Evolutionary conservation across 2,329 filamentous ascomycete genomes (phyloP).

Genomic region (Trichophaea hybrida): DNA sequence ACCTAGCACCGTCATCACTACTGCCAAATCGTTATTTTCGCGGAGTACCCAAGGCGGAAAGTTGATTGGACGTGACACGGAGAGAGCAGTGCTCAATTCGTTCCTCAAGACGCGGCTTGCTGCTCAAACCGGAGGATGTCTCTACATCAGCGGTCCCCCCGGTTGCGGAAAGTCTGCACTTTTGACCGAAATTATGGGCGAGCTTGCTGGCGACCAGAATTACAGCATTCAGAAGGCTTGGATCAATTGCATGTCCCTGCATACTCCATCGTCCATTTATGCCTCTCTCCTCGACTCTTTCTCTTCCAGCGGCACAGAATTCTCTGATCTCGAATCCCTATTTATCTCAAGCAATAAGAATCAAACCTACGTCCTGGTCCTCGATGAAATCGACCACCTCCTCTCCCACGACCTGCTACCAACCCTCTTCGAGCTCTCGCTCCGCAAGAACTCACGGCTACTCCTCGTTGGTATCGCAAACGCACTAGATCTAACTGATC

Average conservation of each 20-base stretch:
- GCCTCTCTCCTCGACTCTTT: slow-evolving; percentile 59
- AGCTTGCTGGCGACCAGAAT: slow-evolving; percentile 38
- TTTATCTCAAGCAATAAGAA: slow-evolving; percentile 46
- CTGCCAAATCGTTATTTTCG: slow-evolving; percentile 74
- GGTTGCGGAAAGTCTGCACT: slow-evolving; percentile 96
- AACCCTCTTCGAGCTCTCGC: slow-evolving; percentile 89
- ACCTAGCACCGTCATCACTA: slow-evolving; percentile 60
- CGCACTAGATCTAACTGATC: slow-evolving; percentile 85
- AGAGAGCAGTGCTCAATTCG: slow-evolving; percentile 30
- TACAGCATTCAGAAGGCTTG: slow-evolving; percentile 52
- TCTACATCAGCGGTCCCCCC: slow-evolving; percentile 90
- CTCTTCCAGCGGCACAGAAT: slow-evolving; percentile 39
- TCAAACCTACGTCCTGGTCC: slow-evolving; percentile 57
- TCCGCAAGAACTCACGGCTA: slow-evolving; percentile 64
- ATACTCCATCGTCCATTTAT: slow-evolving; percentile 74
- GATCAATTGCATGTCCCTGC: slow-evolving; percentile 96
- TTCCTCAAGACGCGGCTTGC: slow-evolving; percentile 22
- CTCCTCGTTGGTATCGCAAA: slow-evolving; percentile 89
- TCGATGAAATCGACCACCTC: slow-evolving; percentile 93
- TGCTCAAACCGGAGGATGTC: slow-evolving; percentile 44
- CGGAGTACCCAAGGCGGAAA: slow-evolving; percentile 60
- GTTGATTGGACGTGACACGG: slow-evolving; percentile 61
- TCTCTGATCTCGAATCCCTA: slow-evolving; percentile 44
- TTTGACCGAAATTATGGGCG: slow-evolving; percentile 61
- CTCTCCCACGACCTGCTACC: slow-evolving; percentile 82